Conservation (phyloP, 2,329 filamentous ascomycete species). For the Apiospora aurea region DNA sequence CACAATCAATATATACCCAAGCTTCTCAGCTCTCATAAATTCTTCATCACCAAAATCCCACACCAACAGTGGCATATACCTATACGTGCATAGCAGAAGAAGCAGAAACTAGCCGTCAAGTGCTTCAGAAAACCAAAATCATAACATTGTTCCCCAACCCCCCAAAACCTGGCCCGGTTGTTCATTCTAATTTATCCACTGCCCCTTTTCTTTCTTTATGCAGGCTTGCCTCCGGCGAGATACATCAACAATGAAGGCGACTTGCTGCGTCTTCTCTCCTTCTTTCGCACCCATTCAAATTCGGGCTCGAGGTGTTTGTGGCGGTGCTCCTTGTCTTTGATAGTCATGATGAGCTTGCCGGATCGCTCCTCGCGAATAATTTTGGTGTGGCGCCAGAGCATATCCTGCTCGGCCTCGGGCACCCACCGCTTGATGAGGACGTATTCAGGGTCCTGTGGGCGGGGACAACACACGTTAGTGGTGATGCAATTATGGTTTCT, state of each 20-base stretch:
- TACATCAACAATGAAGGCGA: conserved; percentile 65
- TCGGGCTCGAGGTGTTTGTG: conserved; percentile 50
- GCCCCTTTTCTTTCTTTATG: conserved; percentile 36
- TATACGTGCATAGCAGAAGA: conserved; percentile 25
- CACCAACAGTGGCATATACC: conserved; percentile 27
- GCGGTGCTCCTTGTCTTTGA: conserved; percentile 51
- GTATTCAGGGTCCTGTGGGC: conserved; percentile 67
- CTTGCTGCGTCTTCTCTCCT: conserved; percentile 62
- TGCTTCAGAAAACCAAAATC: not conserved
- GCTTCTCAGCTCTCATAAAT: conserved; percentile 3
- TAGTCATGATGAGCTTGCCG: conserved; percentile 51
- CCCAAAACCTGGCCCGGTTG: not conserved
- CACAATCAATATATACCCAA: conserved; percentile 14
- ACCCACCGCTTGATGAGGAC: conserved; percentile 79
- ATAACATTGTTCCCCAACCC: conserved; percentile 7
- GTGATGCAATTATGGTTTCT: not conserved
- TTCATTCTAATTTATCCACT: not conserved
- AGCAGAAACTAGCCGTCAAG: not conserved
- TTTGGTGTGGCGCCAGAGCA: conserved; percentile 75
- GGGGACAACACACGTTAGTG: not conserved
- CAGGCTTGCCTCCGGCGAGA: conserved; percentile 58
- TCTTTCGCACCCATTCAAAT: conserved; percentile 66
- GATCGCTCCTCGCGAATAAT: conserved; percentile 64
- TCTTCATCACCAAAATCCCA: not conserved
- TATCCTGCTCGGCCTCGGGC: conserved; percentile 72